A percentile compares a stretch with the other conserved stretches of the same genome.
Conservation (phyloP, 495 filamentous ascomycete genomes). For the Lasiosphaeriaceae sp. region DNA sequence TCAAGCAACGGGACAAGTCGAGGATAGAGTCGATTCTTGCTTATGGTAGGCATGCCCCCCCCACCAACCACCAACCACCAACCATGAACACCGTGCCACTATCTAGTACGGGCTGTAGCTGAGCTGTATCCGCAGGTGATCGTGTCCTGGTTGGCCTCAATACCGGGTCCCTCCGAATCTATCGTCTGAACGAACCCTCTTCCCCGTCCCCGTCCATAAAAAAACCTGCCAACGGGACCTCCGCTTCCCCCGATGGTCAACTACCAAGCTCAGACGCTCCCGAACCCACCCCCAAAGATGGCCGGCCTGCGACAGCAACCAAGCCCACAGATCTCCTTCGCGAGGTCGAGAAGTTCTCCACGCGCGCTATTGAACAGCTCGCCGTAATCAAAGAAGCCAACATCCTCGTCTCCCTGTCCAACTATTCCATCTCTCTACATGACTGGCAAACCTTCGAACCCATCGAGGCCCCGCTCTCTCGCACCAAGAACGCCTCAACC, state of each 20-base stretch:
- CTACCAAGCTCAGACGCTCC: constrained; percentile 4
- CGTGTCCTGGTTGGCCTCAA: constrained; percentile 86
- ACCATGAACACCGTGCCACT: too few species aligned
- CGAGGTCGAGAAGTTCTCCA: constrained; percentile 90
- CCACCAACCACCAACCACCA: too few species aligned
- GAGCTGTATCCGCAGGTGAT: constrained; percentile 55
- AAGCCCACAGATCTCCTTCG: constrained; percentile 80
- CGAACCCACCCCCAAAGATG: constrained; percentile 22
- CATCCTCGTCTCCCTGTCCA: constrained; percentile 83
- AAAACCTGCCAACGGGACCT: constrained; percentile 28
- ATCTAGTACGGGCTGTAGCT: constrained; percentile 7
- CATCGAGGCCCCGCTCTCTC: constrained; percentile 60
- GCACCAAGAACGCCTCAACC: constrained; percentile 80
- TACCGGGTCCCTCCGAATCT: constrained; percentile 84
- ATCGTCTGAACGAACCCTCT: constrained; percentile 70
- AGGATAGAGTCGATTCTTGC: constrained; percentile 92
- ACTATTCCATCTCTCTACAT: constrained; percentile 80
- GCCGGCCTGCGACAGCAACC: constrained; percentile 20
- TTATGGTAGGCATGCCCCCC: constrained; percentile 55
- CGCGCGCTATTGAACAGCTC: constrained; percentile 83
- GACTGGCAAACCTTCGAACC: constrained; percentile 81
- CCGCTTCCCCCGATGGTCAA: constrained; percentile 14
- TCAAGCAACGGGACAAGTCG: constrained; percentile 89
- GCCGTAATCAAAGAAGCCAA: constrained; percentile 93
- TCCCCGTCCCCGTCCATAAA: constrained; percentile 14